Percentiles rank a stretch among this genome's conserved stretches.
Conservation (phyloP, 495 filamentous ascomycete genomes). For the Aspergillus kassunensis region DNA sequence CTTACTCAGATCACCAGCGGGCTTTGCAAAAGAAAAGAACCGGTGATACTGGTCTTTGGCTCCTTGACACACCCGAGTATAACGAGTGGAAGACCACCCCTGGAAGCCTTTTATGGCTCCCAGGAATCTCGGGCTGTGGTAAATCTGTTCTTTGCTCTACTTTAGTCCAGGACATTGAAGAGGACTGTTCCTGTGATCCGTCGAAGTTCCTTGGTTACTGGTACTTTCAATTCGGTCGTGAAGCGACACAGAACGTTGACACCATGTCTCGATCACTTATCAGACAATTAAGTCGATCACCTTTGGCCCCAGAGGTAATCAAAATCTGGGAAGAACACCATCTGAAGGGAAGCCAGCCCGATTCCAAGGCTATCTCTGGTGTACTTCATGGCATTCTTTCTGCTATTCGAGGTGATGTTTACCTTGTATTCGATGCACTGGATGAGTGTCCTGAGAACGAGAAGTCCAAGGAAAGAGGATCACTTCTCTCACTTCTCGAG, state of each 20-base stretch:
- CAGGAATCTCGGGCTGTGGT: constrained; percentile 6
- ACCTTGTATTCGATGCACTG: constrained; percentile 18
- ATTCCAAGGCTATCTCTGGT: not conserved
- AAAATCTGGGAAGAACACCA: constrained; percentile 12
- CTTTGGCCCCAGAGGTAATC: not conserved
- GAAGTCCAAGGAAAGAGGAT: not conserved
- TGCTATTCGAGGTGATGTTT: not conserved
- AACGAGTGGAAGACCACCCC: not conserved
- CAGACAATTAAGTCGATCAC: constrained; percentile 7
- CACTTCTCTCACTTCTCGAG: constrained; percentile 1
- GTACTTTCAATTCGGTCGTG: constrained; percentile 17
- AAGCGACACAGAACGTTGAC: constrained; percentile 9
- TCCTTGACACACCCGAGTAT: not conserved
- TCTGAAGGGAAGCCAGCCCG: no score
- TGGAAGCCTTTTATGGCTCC: not conserved
- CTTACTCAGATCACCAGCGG: no score
- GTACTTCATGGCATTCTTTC: constrained; percentile 6
- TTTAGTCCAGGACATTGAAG: constrained; percentile 13
- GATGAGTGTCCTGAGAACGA: constrained; percentile 18
- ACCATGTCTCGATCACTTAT: constrained; percentile 12
- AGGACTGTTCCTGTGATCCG: not conserved
- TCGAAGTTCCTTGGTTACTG: constrained; percentile 12
- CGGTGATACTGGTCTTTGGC: not conserved
- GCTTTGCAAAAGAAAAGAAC: no score
- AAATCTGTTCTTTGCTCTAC: constrained; percentile 18